phyloP scores from a whole-genome alignment of 768 basidiomycete species.

The Leccinellum luteum region DNA sequence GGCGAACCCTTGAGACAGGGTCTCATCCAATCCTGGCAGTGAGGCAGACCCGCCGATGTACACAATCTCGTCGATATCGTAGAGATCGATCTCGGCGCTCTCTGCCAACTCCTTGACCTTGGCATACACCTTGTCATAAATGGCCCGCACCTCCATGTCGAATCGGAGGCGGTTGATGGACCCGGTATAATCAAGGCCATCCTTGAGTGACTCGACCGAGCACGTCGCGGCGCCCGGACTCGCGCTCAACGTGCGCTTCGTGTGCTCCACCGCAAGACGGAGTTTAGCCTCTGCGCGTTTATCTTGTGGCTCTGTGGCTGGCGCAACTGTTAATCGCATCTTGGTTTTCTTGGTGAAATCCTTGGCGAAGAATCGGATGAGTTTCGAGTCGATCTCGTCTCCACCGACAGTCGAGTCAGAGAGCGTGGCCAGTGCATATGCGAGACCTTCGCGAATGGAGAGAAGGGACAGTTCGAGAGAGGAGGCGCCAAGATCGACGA shows the following conservation, averaged over 20 bases:
- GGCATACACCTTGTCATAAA: conserved; percentile 56
- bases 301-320: conserved; percentile 56
- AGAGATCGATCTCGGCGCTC: conserved; percentile 52
- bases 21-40: conserved; percentile 72
- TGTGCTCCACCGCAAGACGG: conserved; percentile 88
- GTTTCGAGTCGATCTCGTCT: conserved; percentile 71
- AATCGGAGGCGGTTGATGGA: conserved; percentile 56
- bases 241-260: conserved; percentile 89
- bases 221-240: conserved; percentile 85
- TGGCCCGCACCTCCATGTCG: conserved; percentile 57
- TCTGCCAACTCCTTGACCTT: conserved; percentile 54
- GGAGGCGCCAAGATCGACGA: conserved; percentile 81
- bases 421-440: conserved; percentile 56
- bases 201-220: conserved; percentile 91
- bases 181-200: conserved; percentile 86
- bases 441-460: conserved; percentile 72
- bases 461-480: conserved; percentile 68
- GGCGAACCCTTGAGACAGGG: conserved; percentile 49
- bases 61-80: conserved; percentile 75
- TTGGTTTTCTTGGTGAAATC: conserved; percentile 98
- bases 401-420: conserved; percentile 52
- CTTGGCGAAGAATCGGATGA: conserved; percentile 89
- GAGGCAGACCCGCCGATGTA: conserved; percentile 76
- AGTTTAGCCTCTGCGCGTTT: conserved; percentile 92
- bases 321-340: conserved; percentile 61